phyloP scores from a whole-genome alignment of 257 asterid species.

The Solanum pennellii region DNA sequence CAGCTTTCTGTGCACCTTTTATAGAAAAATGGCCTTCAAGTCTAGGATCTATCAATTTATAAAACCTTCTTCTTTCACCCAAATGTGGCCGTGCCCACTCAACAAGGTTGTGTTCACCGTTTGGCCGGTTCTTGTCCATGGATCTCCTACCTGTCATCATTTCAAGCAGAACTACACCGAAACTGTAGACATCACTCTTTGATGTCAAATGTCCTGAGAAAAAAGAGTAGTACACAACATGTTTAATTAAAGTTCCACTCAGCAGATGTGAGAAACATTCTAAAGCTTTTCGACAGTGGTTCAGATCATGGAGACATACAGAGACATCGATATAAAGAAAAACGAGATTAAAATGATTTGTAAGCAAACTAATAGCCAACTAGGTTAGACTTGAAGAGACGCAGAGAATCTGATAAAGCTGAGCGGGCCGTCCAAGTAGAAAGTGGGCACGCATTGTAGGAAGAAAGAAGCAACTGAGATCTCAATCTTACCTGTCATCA shows the following conservation, averaged over 20 bases:
- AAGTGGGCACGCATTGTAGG: background rate
- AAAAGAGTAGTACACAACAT: background rate
- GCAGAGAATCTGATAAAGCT: background rate
- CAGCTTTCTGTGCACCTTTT: conserved; percentile 89
- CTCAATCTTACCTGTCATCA: conserved; percentile 69
- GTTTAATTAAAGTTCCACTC: background rate
- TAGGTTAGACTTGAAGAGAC: background rate
- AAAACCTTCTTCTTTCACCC: conserved; percentile 56
- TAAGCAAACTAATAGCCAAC: background rate
- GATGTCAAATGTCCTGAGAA: conserved; percentile 93
- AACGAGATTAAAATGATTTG: background rate
- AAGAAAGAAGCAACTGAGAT: background rate
- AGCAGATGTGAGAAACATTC: background rate
- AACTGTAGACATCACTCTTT: conserved; percentile 87
- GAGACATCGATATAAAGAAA: background rate
- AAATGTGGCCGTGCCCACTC: conserved; percentile 94
- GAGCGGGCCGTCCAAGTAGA: background rate
- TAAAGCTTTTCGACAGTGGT: background rate
- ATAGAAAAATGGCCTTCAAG: conserved; percentile 94
- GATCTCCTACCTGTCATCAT: conserved; percentile 92
- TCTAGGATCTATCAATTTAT: conserved; percentile 77
- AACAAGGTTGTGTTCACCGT: conserved; percentile 89
- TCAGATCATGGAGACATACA: background rate
- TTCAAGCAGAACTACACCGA: conserved; percentile 88
- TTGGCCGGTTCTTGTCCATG: conserved; percentile 88